Evolutionary conservation across 75 land plant genomes (phyloP).

Genomic region (Adiantum capillusveneris): DNA sequence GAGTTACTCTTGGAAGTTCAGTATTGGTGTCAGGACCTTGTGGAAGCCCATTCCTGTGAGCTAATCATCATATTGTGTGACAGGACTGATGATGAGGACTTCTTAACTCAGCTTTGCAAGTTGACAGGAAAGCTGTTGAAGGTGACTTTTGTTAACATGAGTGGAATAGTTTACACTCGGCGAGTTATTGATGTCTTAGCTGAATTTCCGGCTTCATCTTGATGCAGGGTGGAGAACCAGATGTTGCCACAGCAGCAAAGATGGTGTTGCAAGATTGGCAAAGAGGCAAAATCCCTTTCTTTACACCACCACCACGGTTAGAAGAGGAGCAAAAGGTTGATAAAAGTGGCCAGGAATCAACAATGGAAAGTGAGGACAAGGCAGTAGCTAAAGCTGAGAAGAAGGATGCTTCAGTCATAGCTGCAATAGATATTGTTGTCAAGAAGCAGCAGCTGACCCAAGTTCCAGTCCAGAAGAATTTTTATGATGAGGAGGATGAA

Average conservation of each 20-base stretch:
- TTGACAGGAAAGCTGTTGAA: slow-evolving; percentile 75
- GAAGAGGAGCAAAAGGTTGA: slow-evolving; percentile 26
- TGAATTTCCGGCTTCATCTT: neutral
- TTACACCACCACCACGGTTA: slow-evolving; percentile 67
- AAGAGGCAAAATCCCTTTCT: slow-evolving; percentile 89
- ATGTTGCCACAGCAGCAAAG: slow-evolving; percentile 77
- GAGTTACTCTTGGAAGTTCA: neutral
- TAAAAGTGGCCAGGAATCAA: slow-evolving; percentile 11
- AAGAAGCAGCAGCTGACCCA: slow-evolving; percentile 50
- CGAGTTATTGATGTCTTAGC: neutral
- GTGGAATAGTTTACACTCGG: neutral
- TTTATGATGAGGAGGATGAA: slow-evolving; percentile 49
- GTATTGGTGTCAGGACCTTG: neutral
- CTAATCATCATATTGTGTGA: neutral
- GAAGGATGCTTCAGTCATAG: slow-evolving; percentile 41
- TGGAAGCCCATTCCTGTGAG: neutral
- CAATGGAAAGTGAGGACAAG: slow-evolving; percentile 17
- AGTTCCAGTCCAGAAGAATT: slow-evolving; percentile 67
- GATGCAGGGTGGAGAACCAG: slow-evolving; percentile 92
- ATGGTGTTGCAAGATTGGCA: slow-evolving; percentile 98
- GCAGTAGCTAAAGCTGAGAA: slow-evolving; percentile 5
- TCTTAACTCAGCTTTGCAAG: slow-evolving; percentile 77
- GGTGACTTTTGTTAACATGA: slow-evolving; percentile 28
- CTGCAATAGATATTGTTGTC: slow-evolving; percentile 57
- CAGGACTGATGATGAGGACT: slow-evolving; percentile 84